Conservation (phyloP, 306 rosid genomes). For the Bauhinia variegata region DNA sequence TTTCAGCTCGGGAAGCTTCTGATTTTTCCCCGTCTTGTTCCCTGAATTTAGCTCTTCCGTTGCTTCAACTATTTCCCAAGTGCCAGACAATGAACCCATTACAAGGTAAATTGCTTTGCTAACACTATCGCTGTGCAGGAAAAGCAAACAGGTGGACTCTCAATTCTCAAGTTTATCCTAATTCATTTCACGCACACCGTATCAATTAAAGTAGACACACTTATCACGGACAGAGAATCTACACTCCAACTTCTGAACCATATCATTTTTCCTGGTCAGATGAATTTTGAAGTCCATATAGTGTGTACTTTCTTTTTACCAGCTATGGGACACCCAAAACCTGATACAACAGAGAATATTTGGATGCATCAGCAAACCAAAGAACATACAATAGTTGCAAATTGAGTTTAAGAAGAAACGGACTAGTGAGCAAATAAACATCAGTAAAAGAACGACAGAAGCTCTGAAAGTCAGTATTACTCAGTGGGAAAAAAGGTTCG, state of each 20-base stretch:
- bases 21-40: slow-evolving; percentile 42
- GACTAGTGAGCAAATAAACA: neutral
- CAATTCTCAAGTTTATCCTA: slow-evolving; percentile 28
- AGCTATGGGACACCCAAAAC: slow-evolving; percentile 37
- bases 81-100: slow-evolving; percentile 83
- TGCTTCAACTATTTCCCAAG: slow-evolving; percentile 95
- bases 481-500: slow-evolving; percentile 22
- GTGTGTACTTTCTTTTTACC: slow-evolving; percentile 30
- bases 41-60: slow-evolving; percentile 59
- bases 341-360: slow-evolving; percentile 40
- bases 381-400: slow-evolving; percentile 20
- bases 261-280: slow-evolving; percentile 31
- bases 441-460: slow-evolving; percentile 15
- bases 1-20: slow-evolving; percentile 58
- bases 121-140: slow-evolving; percentile 7
- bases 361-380: slow-evolving; percentile 31
- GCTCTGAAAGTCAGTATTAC: slow-evolving; percentile 5
- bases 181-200: slow-evolving; percentile 32
- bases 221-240: slow-evolving; percentile 9
- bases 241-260: slow-evolving; percentile 33
- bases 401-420: neutral
- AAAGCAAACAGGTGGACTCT: slow-evolving; percentile 22
- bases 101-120: slow-evolving; percentile 31
- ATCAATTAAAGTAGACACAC: slow-evolving; percentile 34
- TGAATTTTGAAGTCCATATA: slow-evolving; percentile 24